These are phyloP conservation scores for Fusarium robinianum DNA, from an alignment of 2,329 filamentous ascomycete genomes.

Conservation along the genomic window DNA sequence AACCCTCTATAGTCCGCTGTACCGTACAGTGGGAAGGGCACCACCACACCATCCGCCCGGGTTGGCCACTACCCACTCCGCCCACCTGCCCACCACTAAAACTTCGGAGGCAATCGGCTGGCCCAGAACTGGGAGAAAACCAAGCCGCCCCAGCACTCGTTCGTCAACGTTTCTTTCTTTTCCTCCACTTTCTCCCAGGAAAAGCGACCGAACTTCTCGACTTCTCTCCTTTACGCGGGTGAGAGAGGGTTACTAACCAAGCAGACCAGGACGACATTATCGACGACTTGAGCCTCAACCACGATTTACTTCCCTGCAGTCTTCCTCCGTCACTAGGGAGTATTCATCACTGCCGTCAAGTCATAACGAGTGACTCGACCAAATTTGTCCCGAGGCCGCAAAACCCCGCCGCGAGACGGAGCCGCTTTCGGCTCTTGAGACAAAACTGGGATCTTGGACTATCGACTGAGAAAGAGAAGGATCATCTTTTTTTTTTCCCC, in stretches of 20 bases:
- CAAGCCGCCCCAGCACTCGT: slow-evolving; percentile 24
- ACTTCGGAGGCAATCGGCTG: slow-evolving; percentile 39
- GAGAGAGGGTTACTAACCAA: not conserved
- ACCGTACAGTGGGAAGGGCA: too few relatives aligned
- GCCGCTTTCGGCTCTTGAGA: slow-evolving; percentile 18
- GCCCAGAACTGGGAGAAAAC: slow-evolving; percentile 34
- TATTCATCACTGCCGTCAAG: not conserved
- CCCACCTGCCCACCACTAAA: slow-evolving; percentile 17
- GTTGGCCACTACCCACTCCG: slow-evolving; percentile 31
- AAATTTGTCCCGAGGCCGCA: not conserved
- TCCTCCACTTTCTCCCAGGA: slow-evolving; percentile 37
- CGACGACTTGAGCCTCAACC: slow-evolving; percentile 13
- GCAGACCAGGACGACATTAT: slow-evolving; percentile 11
- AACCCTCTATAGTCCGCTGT: too few relatives aligned
- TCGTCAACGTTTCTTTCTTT: slow-evolving; percentile 24
- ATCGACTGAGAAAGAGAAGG: slow-evolving; percentile 16
- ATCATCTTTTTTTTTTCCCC: not conserved
- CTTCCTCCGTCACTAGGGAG: too few relatives aligned
- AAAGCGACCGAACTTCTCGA: slow-evolving; percentile 23
- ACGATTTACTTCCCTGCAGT: too few relatives aligned
- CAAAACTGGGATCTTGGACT: slow-evolving; percentile 8
- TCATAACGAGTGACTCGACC: not conserved
- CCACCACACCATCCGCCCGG: not conserved
- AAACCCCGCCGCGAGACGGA: slow-evolving; percentile 3
- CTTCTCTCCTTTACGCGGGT: too few relatives aligned